Evolutionary conservation across 2,329 filamentous ascomycete genomes (phyloP).

Genomic region (Botrytis squamosa): DNA sequence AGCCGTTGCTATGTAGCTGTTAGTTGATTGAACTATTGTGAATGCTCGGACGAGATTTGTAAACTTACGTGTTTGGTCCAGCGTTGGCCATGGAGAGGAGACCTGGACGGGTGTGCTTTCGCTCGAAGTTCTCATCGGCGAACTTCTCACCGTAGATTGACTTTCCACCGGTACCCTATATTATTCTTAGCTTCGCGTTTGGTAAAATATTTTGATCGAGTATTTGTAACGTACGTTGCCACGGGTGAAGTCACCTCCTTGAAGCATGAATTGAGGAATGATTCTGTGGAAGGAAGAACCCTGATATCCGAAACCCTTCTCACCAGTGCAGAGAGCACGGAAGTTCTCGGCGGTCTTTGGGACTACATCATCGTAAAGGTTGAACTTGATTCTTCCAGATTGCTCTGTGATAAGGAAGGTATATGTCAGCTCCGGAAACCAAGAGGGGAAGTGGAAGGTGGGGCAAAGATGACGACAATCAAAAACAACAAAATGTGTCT

Average conservation of each 20-base stretch:
- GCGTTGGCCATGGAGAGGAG: slow-evolving; percentile 95
- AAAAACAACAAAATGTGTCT: slow-evolving; percentile 23
- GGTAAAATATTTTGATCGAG: slow-evolving; percentile 25
- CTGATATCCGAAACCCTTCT: slow-evolving; percentile 81
- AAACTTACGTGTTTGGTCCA: slow-evolving; percentile 82
- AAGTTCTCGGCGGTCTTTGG: slow-evolving; percentile 98
- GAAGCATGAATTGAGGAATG: slow-evolving; percentile 92
- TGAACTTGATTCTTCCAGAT: slow-evolving; percentile 79
- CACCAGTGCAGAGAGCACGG: slow-evolving; percentile 80
- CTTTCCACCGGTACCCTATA: slow-evolving; percentile 77
- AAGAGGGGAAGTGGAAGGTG: slow-evolving; percentile 22
- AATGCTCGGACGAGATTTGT: slow-evolving; percentile 51
- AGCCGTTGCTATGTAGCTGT: slow-evolving; percentile 75
- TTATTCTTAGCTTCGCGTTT: slow-evolving; percentile 57
- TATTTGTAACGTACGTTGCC: slow-evolving; percentile 66
- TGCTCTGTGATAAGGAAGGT: slow-evolving; percentile 50
- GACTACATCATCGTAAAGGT: slow-evolving; percentile 74
- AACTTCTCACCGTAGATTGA: slow-evolving; percentile 97
- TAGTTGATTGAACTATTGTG: slow-evolving; percentile 56
- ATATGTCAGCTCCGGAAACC: slow-evolving; percentile 31
- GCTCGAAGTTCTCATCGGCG: slow-evolving; percentile 84
- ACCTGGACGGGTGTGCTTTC: slow-evolving; percentile 71
- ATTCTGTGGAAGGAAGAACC: slow-evolving; percentile 88
- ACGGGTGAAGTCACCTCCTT: slow-evolving; percentile 94
- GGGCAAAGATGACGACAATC: slow-evolving; percentile 27